Base-by-base conservation (phyloP, 352 stramenopile genomes). In the Labyrinthula sp. region DNA sequence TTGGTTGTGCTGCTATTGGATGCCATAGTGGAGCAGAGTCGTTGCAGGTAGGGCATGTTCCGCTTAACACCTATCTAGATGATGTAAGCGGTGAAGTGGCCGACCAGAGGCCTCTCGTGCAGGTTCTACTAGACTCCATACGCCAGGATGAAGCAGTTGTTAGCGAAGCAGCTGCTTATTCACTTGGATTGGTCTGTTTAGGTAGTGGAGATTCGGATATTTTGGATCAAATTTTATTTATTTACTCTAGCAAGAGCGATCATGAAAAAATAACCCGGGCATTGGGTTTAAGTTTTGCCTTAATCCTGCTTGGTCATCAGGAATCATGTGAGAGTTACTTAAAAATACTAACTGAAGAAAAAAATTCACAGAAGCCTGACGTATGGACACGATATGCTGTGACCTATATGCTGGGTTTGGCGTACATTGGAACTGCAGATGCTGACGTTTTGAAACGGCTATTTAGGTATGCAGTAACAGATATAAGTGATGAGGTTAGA, bases 231-330 rank as follows among this genome's bases (percentile, higher is more conserved):
- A 63, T 99, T 45, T 65, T 95, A n/a, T n/a, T n/a, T n/a, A 79
- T 80, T 26, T 97, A 97, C 59, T 80, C 86, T 12, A 75, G 93
- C 54, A 85, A 96, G 56, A 98, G 88, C 9, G 81, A 92, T 47
- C 89, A 98, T 68, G 89, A 99, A 64, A 98, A 98, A 63, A 98
- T 97, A 57, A 97, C 96, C 54, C 82, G 87, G 25, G 89, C 86
- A 20, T 82, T 94, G 47, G 77, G 90, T 21, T 87, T 98, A 68
- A 84, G 82, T 38, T 72, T 99, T 30, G 89, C 89, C n/a, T 68
- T 99, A 4, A 93, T 93, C 61, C 88, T 94, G 61, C 96, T 91
- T 57, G 85, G 90, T 47, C 78, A 84, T 37, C 85, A 97, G 62
- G 85, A 96, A 54, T 75, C 83, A 37, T 83, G 82, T 0, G 88